These are phyloP conservation scores for Fusarium verticillioides DNA, from an alignment of 2,329 filamentous ascomycete genomes.

Conservation along the genomic window DNA sequence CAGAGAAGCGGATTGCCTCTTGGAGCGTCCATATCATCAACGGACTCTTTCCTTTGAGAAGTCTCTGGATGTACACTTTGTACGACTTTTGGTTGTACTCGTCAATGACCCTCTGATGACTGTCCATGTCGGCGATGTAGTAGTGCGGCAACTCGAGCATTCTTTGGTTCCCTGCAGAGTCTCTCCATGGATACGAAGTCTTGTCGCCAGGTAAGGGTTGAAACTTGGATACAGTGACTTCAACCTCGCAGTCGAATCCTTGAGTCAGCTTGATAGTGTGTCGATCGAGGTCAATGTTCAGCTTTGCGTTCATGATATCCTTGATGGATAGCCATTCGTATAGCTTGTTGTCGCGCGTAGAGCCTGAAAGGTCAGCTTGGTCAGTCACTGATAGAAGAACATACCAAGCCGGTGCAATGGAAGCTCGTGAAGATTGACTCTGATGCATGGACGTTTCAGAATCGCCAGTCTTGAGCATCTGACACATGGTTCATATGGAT, in stretches of 20 bases:
- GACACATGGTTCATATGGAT: neutral
- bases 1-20: neutral
- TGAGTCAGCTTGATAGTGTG: neutral
- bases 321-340: neutral
- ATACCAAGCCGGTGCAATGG: neutral
- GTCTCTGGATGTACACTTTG: neutral
- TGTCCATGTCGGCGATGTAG: neutral
- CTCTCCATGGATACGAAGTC: neutral
- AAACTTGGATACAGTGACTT: neutral
- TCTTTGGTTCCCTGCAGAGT: neutral
- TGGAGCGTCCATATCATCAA: neutral
- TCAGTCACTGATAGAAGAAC: accelerated
- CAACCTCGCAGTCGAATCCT: neutral
- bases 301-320: neutral
- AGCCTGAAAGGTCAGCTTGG: neutral
- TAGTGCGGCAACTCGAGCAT: neutral
- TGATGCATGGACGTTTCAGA: neutral
- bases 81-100: neutral
- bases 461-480: neutral
- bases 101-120: neutral
- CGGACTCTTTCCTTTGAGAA: neutral
- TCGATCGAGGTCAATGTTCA: neutral
- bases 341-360: neutral
- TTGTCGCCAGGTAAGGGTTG: neutral
- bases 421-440: neutral